Conservation (phyloP, 768 basidiomycete species). For the Pleurotus citrinopileatus region DNA sequence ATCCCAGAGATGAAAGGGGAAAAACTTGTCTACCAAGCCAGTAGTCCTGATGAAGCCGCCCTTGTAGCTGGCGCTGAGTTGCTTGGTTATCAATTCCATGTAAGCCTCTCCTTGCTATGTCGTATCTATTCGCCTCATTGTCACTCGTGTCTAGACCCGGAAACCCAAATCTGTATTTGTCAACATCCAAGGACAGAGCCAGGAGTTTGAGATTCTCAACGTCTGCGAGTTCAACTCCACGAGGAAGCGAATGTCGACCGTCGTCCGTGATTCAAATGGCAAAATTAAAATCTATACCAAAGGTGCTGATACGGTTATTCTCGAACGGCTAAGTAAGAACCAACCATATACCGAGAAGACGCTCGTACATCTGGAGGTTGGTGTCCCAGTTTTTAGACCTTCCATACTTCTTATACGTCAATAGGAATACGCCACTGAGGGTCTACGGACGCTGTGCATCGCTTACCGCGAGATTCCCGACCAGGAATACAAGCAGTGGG, state of each 20-base stretch:
- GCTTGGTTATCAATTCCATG: slow-evolving; percentile 91
- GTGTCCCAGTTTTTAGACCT: slow-evolving; percentile 11
- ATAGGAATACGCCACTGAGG: slow-evolving; percentile 97
- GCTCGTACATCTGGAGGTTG: slow-evolving; percentile 84
- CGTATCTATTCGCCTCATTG: background rate
- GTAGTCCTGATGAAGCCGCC: slow-evolving; percentile 97
- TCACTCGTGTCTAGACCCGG: slow-evolving; percentile 56
- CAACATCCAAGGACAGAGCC: slow-evolving; percentile 63
- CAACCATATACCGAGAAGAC: slow-evolving; percentile 88
- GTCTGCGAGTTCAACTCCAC: slow-evolving; percentile 99
- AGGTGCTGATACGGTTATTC: slow-evolving; percentile 96
- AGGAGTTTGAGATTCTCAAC: slow-evolving; percentile 90
- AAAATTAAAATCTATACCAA: slow-evolving; percentile 95
- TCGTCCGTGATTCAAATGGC: slow-evolving; percentile 84
- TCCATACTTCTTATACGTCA: background rate
- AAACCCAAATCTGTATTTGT: slow-evolving; percentile 97
- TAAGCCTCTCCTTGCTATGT: slow-evolving; percentile 36
- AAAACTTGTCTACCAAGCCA: slow-evolving; percentile 94
- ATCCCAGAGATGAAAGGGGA: slow-evolving; percentile 89
- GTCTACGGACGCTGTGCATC: slow-evolving; percentile 93
- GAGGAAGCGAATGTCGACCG: slow-evolving; percentile 95
- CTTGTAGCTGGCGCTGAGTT: slow-evolving; percentile 91
- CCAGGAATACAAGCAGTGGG: slow-evolving; percentile 90
- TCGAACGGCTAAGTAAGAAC: slow-evolving; percentile 85
- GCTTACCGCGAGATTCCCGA: slow-evolving; percentile 91